Base-by-base conservation (phyloP, 345 rosid genomes). In the Eucalyptus sideroxylon region DNA sequence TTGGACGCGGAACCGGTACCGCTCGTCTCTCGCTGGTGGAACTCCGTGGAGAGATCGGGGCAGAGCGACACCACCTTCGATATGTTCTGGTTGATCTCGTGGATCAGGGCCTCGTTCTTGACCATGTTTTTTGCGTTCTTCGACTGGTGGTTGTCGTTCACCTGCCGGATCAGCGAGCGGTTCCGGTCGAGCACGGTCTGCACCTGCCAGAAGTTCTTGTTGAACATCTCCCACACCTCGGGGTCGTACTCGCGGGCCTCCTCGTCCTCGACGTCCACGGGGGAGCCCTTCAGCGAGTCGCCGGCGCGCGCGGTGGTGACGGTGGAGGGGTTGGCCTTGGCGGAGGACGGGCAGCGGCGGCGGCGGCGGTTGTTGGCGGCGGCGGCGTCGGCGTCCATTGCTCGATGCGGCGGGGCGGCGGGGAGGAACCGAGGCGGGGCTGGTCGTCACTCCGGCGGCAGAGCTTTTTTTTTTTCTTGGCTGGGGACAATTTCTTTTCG, bases 91-190 rank as follows among this genome's bases (percentile, higher is more conserved):
- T 98, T 98, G 87, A 98, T 92, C 89, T 98, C 99, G 62, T 97
- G 96, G n/a, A 98, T 98, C 91, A 98, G 91, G 53, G 95, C 96
- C 1, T 96, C 99, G 95, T 97, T 97, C 90, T 96, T 96, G 23
- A 94, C 96, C 99, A 97, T 97, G 92, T 96, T 96, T 85, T 93
- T 96, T 6, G 97, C 93, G 59, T 89, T 92, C 90, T 91, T 94
- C 0, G 99, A 97, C 91, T 94, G 98, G 87, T 97, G 99, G 87
- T 97, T 97, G 69, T 96, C 98, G 93, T 97, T 96, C 86, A 96
- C 99, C 86, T 96, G 98, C n/a, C 95, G 96, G 50, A 96, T 97
- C 93, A 97, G 87, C 24, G 86, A 92, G 69, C 98, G 91, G 94
- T 97, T 97, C 91, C 99, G 89, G 92, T 97, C 99, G 59, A 97